Evolutionary conservation across 768 basidiomycete genomes (phyloP), one percentile per base, ranked within the genome.

Genomic region (Xerocomellus chrysenteron): DNA sequence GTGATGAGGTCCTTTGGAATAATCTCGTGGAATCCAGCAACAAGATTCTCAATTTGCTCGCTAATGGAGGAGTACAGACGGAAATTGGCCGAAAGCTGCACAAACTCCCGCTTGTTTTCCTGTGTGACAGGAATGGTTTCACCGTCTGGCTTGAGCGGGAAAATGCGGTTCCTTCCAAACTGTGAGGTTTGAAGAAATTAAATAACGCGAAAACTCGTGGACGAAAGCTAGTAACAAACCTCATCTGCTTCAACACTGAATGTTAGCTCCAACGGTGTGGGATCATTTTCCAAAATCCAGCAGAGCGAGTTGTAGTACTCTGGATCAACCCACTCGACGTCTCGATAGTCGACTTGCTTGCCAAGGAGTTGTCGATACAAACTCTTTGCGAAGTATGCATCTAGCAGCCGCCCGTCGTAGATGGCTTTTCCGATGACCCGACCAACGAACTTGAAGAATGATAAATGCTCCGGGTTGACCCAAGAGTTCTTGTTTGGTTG

Each of bases 391-490:
- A 99, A 99, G 79, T 99, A 96, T 19, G 97, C 97, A 69, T 99
- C 97, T 40, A 99, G 83, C 19, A 99, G 81, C 30, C 97, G 86
- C 6, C 94, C 94, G 64, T 98, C 97, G 67, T 94, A 96, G 57
- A 98, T 95, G 5, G 96, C 95, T 72, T 98, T 98, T 30, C 95
- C 95, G 63, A 98, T 97, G 64, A 99, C 87, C 30, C 95, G 88
- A 14, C 97, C 97, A 43, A 99, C 94, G 61, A 99, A 99, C 68
- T 94, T 93, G 89, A 99, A 98, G 83, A 97, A 98, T 9, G 88
- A 87, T 17, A 98, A 74, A 75, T 98, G 96, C 65, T 98, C 95
- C 2, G 90, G 90, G 68, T 98, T 98, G 68, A 97, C 90, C 82
- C 85, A 87, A 2, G 92, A 93, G 56, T 92, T 88, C 69, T 92